These are phyloP conservation scores for Oxytropis ochrocephala DNA, from an alignment of 306 rosid species.

Conservation along the genomic window DNA sequence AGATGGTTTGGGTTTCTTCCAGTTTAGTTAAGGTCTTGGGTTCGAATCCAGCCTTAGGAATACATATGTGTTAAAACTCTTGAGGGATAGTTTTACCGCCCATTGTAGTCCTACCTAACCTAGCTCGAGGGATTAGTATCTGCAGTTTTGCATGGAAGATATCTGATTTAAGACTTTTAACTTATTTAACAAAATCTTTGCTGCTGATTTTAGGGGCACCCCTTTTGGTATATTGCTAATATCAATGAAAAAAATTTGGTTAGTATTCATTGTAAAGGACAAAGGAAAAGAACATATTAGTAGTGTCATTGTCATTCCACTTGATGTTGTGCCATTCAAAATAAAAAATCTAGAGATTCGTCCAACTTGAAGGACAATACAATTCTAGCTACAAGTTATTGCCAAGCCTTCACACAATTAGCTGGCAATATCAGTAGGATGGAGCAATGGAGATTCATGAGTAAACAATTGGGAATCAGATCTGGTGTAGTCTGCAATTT, in stretches of 20 bases:
- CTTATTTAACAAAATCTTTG: background rate
- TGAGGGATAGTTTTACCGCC: too few relatives aligned
- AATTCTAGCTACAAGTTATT: background rate
- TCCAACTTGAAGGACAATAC: background rate
- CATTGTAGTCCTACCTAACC: too few relatives aligned
- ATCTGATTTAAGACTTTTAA: background rate
- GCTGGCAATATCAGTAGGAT: constrained; percentile 8
- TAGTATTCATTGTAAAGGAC: constrained; percentile 1
- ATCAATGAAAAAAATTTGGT: background rate
- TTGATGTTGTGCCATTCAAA: background rate
- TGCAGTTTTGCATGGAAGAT: too few relatives aligned
- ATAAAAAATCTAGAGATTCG: background rate
- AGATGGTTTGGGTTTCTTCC: too few relatives aligned
- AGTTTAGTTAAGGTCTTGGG: too few relatives aligned
- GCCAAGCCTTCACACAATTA: constrained; percentile 1
- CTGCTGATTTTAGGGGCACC: background rate
- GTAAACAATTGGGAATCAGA: too few relatives aligned
- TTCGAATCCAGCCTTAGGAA: too few relatives aligned
- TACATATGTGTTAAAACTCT: too few relatives aligned
- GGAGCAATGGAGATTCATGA: background rate
- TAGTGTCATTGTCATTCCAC: constrained; percentile 10
- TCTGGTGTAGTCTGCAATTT: too few relatives aligned
- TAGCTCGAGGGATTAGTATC: too few relatives aligned
- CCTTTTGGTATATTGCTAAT: background rate
- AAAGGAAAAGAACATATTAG: background rate